phyloP scores from a whole-genome alignment of 2,329 filamentous ascomycete genomes.

The Alternaria ventricosa region DNA sequence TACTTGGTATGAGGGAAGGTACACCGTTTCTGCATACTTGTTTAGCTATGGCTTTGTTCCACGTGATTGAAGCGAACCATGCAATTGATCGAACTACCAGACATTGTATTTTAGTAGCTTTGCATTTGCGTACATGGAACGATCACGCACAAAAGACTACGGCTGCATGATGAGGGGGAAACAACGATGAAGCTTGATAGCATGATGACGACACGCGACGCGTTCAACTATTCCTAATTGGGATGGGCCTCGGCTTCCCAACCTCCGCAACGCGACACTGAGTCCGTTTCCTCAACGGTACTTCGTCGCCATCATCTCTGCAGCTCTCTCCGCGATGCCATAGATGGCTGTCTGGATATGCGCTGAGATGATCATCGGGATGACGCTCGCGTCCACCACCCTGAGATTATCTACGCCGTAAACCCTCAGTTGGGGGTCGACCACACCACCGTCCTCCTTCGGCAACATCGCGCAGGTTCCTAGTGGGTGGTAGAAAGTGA shows the following conservation, averaged over 20 bases:
- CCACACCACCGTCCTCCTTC: constrained; percentile 24
- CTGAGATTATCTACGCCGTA: constrained; percentile 23
- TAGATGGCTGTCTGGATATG: constrained; percentile 35
- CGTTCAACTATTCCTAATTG: not conserved
- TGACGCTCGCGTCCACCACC: constrained; percentile 25
- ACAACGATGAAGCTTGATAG: not conserved
- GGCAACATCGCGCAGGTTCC: constrained; percentile 43
- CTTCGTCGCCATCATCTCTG: constrained; percentile 20
- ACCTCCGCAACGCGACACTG: not conserved
- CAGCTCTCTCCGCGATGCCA: constrained; percentile 35
- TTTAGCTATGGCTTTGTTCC: not conserved
- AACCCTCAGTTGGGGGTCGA: constrained; percentile 24
- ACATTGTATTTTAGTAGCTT: no score
- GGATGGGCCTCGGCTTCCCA: not conserved
- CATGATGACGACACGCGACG: not conserved
- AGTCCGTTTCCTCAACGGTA: not conserved
- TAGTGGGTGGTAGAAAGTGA: constrained; percentile 34
- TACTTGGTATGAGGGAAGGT: not conserved
- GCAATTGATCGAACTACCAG: not conserved
- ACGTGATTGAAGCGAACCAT: not conserved
- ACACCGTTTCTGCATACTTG: not conserved
- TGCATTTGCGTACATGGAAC: no score
- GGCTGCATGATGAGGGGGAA: not conserved
- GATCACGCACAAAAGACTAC: not conserved
- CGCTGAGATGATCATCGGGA: constrained; percentile 25